phyloP scores from a whole-genome alignment of 2,329 filamentous ascomycete species.

The Claviceps citrina region DNA sequence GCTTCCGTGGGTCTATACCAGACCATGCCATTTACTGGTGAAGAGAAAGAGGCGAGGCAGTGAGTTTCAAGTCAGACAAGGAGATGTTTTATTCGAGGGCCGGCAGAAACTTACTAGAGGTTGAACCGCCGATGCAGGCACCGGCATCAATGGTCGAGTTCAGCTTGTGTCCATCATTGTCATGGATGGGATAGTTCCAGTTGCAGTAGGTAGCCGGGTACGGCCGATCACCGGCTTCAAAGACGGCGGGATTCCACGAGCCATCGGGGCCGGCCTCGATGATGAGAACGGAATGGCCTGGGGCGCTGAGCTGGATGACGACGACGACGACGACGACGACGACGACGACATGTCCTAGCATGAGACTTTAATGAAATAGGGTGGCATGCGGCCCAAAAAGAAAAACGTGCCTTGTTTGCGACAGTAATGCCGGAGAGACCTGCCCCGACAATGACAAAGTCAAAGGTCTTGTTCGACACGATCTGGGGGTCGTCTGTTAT shows the following conservation, averaged over 20 bases:
- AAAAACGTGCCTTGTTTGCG: slow-evolving; percentile 8
- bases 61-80: neutral
- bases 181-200: slow-evolving; percentile 10
- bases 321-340: too few species aligned
- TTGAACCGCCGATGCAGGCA: slow-evolving; percentile 13
- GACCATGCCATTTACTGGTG: slow-evolving; percentile 12
- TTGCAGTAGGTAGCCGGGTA: slow-evolving; percentile 11
- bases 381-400: too few species aligned
- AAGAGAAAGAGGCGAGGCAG: neutral
- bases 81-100: neutral
- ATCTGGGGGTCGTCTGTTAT: slow-evolving; percentile 10
- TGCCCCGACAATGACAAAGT: slow-evolving; percentile 24
- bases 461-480: slow-evolving; percentile 8
- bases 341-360: too few species aligned
- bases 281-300: slow-evolving; percentile 11
- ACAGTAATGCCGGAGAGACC: slow-evolving; percentile 21
- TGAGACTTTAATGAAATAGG: too few species aligned
- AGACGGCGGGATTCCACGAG: slow-evolving; percentile 10
- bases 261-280: slow-evolving; percentile 13
- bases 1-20: slow-evolving; percentile 12
- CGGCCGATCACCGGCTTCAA: slow-evolving; percentile 7
- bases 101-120: slow-evolving; percentile 10
- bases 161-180: slow-evolving; percentile 8
- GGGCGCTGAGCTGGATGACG: slow-evolving; percentile 10
- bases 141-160: slow-evolving; percentile 9